These are phyloP conservation scores for Leishmania turanica DNA, from an alignment of 208 protist genomes.

Conservation along the genomic window DNA sequence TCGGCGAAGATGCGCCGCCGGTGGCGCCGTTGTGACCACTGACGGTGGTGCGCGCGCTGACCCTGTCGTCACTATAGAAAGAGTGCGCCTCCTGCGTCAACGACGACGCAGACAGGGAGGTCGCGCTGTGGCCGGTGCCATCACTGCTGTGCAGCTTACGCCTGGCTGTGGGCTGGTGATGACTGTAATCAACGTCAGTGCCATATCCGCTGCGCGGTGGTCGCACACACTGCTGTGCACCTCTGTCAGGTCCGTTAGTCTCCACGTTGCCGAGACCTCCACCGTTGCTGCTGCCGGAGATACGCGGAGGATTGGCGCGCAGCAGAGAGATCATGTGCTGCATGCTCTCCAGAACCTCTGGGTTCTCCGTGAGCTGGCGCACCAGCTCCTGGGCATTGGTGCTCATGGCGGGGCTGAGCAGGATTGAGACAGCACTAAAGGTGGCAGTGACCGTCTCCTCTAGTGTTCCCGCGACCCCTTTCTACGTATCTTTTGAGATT, in stretches of 20 bases:
- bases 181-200: not conserved
- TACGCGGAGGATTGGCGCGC: slow-evolving; percentile 18
- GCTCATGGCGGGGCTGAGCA: slow-evolving; percentile 28
- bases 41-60: not conserved
- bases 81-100: slow-evolving; percentile 4
- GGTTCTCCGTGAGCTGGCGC: slow-evolving; percentile 68
- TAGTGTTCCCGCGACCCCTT: not conserved
- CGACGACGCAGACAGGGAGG: not conserved
- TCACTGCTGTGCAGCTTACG: slow-evolving; percentile 2
- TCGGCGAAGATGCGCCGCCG: not conserved
- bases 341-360: slow-evolving; percentile 64
- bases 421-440: not conserved
- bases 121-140: not conserved
- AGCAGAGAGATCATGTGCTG: slow-evolving; percentile 62
- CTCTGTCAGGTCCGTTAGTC: not conserved
- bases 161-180: not conserved
- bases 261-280: not conserved
- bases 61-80: not conserved
- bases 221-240: not conserved
- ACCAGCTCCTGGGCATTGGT: slow-evolving; percentile 53
- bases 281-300: not conserved
- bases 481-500: not conserved
- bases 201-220: slow-evolving; percentile 21
- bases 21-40: not conserved
- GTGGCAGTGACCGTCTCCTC: not conserved